phyloP scores from a whole-genome alignment of 2,329 filamentous ascomycete species.

The Diaporthe ampelina region DNA sequence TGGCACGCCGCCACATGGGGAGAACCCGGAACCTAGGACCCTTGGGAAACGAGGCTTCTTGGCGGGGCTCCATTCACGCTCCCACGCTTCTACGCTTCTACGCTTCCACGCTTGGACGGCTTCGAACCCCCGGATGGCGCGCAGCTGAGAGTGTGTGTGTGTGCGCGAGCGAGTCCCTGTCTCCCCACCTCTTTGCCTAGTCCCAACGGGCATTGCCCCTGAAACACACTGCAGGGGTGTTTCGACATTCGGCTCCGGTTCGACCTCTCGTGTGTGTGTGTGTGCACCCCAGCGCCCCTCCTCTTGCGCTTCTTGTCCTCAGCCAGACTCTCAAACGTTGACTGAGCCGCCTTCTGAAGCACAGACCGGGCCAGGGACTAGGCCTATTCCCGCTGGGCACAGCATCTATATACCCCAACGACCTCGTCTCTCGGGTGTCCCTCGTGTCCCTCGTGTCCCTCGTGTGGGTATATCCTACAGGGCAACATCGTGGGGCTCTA shows the following conservation, averaged over 20 bases:
- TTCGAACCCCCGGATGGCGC: constrained; percentile 24
- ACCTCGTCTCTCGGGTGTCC: too few relatives aligned
- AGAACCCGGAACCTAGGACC: constrained; percentile 4
- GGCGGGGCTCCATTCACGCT: neutral
- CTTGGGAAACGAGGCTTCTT: constrained; percentile 22
- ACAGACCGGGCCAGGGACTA: neutral
- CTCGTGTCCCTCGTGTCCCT: too few relatives aligned
- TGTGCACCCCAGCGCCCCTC: constrained; percentile 3
- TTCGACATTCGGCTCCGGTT: constrained; percentile 27
- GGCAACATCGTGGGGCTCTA: too few relatives aligned
- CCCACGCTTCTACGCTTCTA: too few relatives aligned
- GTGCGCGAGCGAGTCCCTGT: neutral
- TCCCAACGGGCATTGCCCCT: constrained; percentile 35
- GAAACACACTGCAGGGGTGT: constrained; percentile 31
- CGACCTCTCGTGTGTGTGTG: constrained; percentile 6
- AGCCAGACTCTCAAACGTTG: constrained; percentile 12
- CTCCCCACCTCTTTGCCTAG: constrained; percentile 2
- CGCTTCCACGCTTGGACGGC: constrained; percentile 30
- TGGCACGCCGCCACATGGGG: neutral
- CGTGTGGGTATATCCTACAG: too few relatives aligned
- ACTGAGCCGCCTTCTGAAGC: neutral
- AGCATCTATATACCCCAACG: too few relatives aligned
- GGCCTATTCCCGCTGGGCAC: too few relatives aligned
- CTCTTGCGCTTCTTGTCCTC: neutral
- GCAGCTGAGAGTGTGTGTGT: neutral